Evolutionary conservation across 305 asterid genomes (phyloP).

Genomic region (Fraxinus angustifolia): DNA sequence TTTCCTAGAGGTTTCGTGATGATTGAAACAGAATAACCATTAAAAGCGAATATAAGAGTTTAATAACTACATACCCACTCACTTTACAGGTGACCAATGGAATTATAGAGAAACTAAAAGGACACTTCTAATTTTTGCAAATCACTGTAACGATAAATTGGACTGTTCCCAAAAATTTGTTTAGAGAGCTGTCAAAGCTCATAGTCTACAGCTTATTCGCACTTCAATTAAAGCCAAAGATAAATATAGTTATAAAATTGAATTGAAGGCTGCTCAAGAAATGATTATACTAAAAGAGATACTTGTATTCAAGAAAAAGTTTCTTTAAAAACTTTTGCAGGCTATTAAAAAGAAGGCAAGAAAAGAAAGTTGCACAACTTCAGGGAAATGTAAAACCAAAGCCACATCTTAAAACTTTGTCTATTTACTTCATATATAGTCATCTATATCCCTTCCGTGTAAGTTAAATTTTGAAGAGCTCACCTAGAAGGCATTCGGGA

Average conservation of each 20-base stretch:
- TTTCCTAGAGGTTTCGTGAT: not conserved
- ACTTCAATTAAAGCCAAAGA: not conserved
- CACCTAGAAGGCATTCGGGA: not conserved
- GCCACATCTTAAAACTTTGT: not conserved
- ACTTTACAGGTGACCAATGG: not conserved
- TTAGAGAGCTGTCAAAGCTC: not conserved
- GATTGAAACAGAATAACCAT: not conserved
- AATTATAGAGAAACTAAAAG: not conserved
- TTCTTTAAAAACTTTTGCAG: not conserved
- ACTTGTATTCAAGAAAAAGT: not conserved
- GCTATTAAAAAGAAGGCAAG: conserved; percentile 1
- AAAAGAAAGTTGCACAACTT: not conserved
- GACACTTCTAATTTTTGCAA: not conserved
- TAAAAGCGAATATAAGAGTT: not conserved
- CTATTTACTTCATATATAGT: not conserved
- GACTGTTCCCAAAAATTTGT: not conserved
- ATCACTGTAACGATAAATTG: not conserved
- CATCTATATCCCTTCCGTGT: not conserved
- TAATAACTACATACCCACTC: not conserved
- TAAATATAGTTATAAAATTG: not conserved
- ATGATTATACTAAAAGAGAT: not conserved
- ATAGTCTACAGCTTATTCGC: not conserved
- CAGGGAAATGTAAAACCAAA: not conserved
- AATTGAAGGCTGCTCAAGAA: not conserved
- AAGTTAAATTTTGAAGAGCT: not conserved